Percentiles rank a stretch among this genome's conserved stretches.
Conservation (phyloP, 2,329 filamentous ascomycete genomes). For the Colletotrichum sp. region DNA sequence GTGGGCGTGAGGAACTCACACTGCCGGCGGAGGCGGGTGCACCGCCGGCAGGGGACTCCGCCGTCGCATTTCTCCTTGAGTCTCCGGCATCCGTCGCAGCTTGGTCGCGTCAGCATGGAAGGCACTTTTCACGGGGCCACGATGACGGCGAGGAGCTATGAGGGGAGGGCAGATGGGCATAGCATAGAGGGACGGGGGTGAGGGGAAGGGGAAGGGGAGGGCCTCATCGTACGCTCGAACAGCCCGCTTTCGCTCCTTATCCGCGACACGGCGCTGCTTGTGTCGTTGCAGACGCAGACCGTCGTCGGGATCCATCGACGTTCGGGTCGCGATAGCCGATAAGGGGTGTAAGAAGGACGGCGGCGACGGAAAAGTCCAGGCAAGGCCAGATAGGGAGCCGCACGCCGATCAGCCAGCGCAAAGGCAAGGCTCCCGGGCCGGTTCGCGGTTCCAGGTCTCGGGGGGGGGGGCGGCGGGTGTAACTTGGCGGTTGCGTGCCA, state of each 20-base stretch:
- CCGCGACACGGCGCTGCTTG: slow-evolving; percentile 25
- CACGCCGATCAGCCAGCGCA: slow-evolving; percentile 6
- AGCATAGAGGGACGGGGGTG: neutral
- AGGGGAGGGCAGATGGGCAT: neutral
- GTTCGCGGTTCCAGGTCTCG: neutral
- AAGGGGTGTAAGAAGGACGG: neutral
- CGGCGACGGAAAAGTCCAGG: neutral
- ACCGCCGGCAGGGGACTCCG: slow-evolving; percentile 57
- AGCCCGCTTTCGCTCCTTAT: slow-evolving; percentile 30
- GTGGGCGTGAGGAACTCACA: slow-evolving; percentile 49
- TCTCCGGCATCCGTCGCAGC: slow-evolving; percentile 58
- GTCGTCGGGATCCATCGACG: slow-evolving; percentile 18
- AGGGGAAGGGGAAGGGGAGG: neutral
- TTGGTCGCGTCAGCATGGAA: slow-evolving; percentile 30
- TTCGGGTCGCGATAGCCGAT: slow-evolving; percentile 10
- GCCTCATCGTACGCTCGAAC: slow-evolving; percentile 25
- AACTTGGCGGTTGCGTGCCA: neutral
- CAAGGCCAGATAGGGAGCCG: neutral
- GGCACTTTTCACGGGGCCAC: neutral
- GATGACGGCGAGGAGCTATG: neutral
- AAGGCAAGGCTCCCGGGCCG: slow-evolving; percentile 11
- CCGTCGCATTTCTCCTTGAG: slow-evolving; percentile 63
- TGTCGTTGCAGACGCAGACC: slow-evolving; percentile 22
- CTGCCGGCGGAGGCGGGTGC: slow-evolving; percentile 52
- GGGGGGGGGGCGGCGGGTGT: neutral